These are phyloP conservation scores for Dovyalis caffra DNA, from an alignment of 345 rosid genomes.

Conservation along the genomic window DNA sequence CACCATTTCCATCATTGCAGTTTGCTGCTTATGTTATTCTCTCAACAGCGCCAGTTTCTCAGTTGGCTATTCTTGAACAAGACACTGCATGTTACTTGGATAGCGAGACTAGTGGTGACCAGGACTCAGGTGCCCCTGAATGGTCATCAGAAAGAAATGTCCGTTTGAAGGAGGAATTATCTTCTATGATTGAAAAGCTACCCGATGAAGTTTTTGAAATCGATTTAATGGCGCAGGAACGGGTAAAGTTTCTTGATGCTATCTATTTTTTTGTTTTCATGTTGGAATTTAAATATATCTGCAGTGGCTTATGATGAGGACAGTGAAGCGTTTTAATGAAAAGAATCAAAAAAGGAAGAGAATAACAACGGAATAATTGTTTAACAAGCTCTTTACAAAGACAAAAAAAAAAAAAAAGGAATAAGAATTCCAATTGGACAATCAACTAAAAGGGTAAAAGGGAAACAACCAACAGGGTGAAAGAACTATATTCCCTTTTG, in stretches of 20 bases:
- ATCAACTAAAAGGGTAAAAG: no score
- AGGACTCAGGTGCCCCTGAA: constrained; percentile 38
- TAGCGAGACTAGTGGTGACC: constrained; percentile 37
- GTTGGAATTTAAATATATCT: not conserved
- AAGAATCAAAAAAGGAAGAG: no score
- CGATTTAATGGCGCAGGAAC: constrained; percentile 60
- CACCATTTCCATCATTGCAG: constrained; percentile 63
- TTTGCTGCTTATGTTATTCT: constrained; percentile 80
- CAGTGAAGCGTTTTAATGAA: no score
- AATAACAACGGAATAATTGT: no score
- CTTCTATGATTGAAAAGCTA: constrained; percentile 62
- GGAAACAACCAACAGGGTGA: no score
- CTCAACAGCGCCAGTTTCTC: constrained; percentile 76
- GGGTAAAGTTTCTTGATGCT: constrained; percentile 51
- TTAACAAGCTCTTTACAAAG: no score
- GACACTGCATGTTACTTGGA: constrained; percentile 31
- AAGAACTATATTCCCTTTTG: not conserved
- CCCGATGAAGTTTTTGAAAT: constrained; percentile 66
- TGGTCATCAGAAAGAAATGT: constrained; percentile 54
- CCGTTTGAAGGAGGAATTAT: constrained; percentile 63
- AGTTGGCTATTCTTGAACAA: constrained; percentile 58
- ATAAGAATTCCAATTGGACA: no score
- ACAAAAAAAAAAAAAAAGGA: no score
- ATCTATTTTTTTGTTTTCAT: not conserved
- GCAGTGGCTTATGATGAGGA: not conserved